Base-by-base conservation (phyloP, 2,329 filamentous ascomycete species). In the Harringtonia lauricola region DNA sequence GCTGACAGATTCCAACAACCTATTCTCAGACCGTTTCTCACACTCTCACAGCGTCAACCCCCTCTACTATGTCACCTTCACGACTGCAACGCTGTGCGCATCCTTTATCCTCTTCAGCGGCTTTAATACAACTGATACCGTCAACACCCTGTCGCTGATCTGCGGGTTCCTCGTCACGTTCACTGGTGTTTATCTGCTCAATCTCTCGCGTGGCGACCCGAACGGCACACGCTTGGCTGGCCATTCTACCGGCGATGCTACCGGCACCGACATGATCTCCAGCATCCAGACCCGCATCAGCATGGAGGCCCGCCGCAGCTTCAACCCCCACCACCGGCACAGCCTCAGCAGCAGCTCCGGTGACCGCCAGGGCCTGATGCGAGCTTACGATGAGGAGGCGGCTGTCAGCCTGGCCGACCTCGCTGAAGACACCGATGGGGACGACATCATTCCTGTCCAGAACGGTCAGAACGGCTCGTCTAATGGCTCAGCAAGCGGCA, bases 61-160 rank as follows among this genome's bases (percentile, higher is more conserved):
- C 8, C 75, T 95, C 22, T 96, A 96, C 71, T 96, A 96, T 63
- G 90, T 96, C 42, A 95, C 88, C 3, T 96, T 96, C 61, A 95
- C 90, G 3, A 96, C 90, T 1, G 88, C 85, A 48, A 96, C 90
- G 8, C 79, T 96, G 35, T 83, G 86, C 61, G 90, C 90, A 45
- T 95, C 90, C 2, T 96, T 95, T 62, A 94, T 95, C 57, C 81
- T 96, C 41, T 96, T 95, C 68, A 80, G 81, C 54, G 90, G 90
- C 47, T 96, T 96, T 73, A 95, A 96, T 64, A 96, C 90, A 4
- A 86, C 86, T 39, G 86, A 94, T 54, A 74, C 83, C 7, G 85
- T 95, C 53, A 95, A 92, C 65, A 95, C 87, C 1, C 79, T 96
- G 46, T 95, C 90, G 4, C 74, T 96, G 14, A 74, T 96, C 41